phyloP scores from a whole-genome alignment of 2,329 filamentous ascomycete genomes.

The Dactylellina cionopaga region DNA sequence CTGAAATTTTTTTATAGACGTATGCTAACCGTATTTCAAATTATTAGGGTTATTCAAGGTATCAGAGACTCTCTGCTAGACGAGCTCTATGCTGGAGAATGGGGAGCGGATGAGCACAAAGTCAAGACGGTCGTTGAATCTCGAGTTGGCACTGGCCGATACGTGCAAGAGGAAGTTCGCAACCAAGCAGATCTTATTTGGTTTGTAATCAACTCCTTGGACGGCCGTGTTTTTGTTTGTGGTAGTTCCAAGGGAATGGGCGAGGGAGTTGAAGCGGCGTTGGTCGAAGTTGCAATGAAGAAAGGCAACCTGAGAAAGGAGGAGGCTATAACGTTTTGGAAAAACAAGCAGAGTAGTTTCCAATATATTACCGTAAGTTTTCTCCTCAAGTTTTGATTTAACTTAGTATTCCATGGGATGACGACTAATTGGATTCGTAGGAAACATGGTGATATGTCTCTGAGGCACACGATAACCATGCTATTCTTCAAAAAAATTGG shows the following conservation, averaged over 20 bases:
- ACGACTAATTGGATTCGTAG: slow-evolving; percentile 14
- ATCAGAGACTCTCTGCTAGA: slow-evolving; percentile 93
- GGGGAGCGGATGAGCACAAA: slow-evolving; percentile 89
- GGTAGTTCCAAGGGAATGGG: slow-evolving; percentile 97
- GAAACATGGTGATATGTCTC: slow-evolving; percentile 30
- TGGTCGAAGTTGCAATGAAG: slow-evolving; percentile 89
- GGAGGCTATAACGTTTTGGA: slow-evolving; percentile 88
- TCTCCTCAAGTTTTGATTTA: not conserved
- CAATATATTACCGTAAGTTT: slow-evolving; percentile 73
- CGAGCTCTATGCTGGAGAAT: slow-evolving; percentile 95
- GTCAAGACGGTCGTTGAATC: slow-evolving; percentile 84
- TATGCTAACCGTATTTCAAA: slow-evolving; percentile 32
- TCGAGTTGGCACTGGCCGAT: slow-evolving; percentile 79
- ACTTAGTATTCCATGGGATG: too few relatives aligned
- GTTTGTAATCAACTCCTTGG: slow-evolving; percentile 96
- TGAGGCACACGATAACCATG: not conserved
- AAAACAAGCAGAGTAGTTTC: slow-evolving; percentile 86
- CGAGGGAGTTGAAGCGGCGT: slow-evolving; percentile 87
- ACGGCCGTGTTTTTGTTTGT: slow-evolving; percentile 95
- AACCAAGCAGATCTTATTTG: slow-evolving; percentile 96
- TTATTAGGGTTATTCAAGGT: slow-evolving; percentile 76
- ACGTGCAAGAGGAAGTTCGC: slow-evolving; percentile 94
- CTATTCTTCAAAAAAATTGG: not conserved
- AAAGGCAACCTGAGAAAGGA: slow-evolving; percentile 87
- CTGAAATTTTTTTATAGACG: not conserved